These are phyloP conservation scores for Thelephora ganbajun DNA, from an alignment of 768 basidiomycete genomes.

Conservation along the genomic window DNA sequence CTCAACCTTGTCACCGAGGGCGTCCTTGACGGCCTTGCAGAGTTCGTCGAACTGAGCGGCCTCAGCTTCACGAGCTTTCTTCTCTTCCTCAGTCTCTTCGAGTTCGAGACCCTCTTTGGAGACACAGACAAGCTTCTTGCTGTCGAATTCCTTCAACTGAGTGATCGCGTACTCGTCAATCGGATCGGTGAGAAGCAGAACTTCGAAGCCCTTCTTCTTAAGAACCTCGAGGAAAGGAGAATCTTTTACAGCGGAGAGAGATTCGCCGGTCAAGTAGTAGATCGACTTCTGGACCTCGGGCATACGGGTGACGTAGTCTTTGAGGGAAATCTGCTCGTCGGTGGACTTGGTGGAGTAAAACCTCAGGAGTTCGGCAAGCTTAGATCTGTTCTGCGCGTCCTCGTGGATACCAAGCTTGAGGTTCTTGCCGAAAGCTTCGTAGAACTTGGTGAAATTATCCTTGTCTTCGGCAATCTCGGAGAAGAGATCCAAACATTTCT, in stretches of 20 bases:
- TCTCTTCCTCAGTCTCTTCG: constrained; percentile 98
- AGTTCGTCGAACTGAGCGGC: constrained; percentile 72
- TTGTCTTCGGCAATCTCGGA: constrained; percentile 98
- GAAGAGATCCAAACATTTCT: constrained; percentile 93
- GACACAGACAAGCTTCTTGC: constrained; percentile 93
- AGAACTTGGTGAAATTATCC: constrained; percentile 96
- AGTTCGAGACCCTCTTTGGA: constrained; percentile 99
- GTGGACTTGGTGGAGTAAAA: constrained; percentile 92
- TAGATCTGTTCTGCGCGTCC: constrained; percentile 96
- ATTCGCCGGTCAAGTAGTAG: constrained; percentile 99
- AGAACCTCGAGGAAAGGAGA: constrained; percentile 99
- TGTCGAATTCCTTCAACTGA: constrained; percentile 98
- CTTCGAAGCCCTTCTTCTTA: constrained; percentile 99
- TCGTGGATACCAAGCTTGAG: constrained; percentile 99
- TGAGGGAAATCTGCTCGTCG: constrained; percentile 88
- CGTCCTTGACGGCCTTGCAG: constrained; percentile 93
- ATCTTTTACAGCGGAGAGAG: constrained; percentile 77
- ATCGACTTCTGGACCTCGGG: constrained; percentile 97
- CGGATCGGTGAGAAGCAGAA: constrained; percentile 93
- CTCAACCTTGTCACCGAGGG: constrained; percentile 98
- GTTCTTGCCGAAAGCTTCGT: constrained; percentile 98
- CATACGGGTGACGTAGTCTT: constrained; percentile 99
- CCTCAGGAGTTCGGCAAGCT: constrained; percentile 97
- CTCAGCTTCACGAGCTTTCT: constrained; percentile 79
- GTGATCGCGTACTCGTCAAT: constrained; percentile 99